phyloP scores from a whole-genome alignment of 1,139 yeast species.

The Diutina mesorugosa region DNA sequence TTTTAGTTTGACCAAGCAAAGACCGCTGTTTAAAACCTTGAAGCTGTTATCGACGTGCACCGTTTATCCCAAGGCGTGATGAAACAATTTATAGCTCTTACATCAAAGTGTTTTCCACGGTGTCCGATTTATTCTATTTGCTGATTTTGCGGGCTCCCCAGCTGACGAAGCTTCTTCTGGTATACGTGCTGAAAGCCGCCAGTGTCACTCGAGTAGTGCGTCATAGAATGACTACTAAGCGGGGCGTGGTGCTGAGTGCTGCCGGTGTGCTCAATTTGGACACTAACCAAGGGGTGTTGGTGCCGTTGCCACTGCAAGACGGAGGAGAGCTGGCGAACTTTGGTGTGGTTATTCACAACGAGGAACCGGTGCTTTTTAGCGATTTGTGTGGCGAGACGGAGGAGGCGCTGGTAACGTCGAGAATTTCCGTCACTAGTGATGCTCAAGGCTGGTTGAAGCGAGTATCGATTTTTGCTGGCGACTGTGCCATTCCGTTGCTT shows the following conservation, averaged over 20 bases:
- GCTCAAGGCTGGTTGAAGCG: not conserved
- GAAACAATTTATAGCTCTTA: constrained; percentile 8
- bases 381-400: constrained; percentile 78
- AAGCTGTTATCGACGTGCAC: too few relatives aligned
- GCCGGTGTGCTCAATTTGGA: constrained; percentile 21
- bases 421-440: constrained; percentile 11
- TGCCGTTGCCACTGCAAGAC: constrained; percentile 4
- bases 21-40: too few relatives aligned
- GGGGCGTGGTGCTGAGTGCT: constrained; percentile 28
- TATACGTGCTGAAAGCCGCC: constrained; percentile 43
- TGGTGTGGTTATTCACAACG: constrained; percentile 40
- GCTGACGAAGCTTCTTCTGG: constrained; percentile 49
- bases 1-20: too few relatives aligned
- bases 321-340: constrained; percentile 45
- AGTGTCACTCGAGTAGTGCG: constrained; percentile 35
- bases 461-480: not conserved
- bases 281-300: constrained; percentile 6
- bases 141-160: constrained; percentile 54
- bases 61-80: too few relatives aligned
- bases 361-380: constrained; percentile 26
- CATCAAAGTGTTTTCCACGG: constrained; percentile 62
- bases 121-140: constrained; percentile 66
- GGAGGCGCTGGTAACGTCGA: constrained; percentile 35
- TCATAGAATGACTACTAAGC: constrained; percentile 37
- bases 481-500: not conserved